Evolutionary conservation across 768 basidiomycete genomes (phyloP).

Genomic region (Asterophora parasitica): DNA sequence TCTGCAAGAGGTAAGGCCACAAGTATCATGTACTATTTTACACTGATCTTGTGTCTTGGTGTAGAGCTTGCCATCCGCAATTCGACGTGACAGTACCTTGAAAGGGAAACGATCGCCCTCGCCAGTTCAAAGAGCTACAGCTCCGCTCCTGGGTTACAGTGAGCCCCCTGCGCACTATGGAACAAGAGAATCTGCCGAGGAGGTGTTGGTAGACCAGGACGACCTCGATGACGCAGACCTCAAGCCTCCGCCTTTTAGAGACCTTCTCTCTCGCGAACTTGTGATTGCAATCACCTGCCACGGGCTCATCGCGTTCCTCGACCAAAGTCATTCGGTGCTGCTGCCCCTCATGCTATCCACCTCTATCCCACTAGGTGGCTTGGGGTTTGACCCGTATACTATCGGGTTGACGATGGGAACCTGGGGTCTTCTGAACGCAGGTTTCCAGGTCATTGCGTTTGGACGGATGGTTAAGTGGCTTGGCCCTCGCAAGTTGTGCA

Average conservation of each 20-base stretch:
- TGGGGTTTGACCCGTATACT: slow-evolving; percentile 33
- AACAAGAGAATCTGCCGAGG: slow-evolving; percentile 6
- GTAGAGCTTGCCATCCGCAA: slow-evolving; percentile 16
- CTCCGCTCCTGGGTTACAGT: background rate
- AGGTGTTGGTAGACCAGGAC: slow-evolving; percentile 21
- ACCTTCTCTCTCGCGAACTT: slow-evolving; percentile 25
- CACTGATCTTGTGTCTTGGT: background rate
- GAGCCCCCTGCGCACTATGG: slow-evolving; percentile 1
- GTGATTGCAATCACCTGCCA: slow-evolving; percentile 38
- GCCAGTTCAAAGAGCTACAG: background rate
- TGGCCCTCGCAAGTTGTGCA: slow-evolving; percentile 33
- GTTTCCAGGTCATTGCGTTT: slow-evolving; percentile 30
- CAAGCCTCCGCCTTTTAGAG: slow-evolving; percentile 19
- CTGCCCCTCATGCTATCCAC: slow-evolving; percentile 42
- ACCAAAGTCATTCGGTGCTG: slow-evolving; percentile 34
- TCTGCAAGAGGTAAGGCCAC: slow-evolving; percentile 23
- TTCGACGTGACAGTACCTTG: background rate
- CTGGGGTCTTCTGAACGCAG: slow-evolving; percentile 33
- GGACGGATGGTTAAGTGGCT: slow-evolving; percentile 26
- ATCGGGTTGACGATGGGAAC: slow-evolving; percentile 37
- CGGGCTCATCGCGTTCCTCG: slow-evolving; percentile 35
- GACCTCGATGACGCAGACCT: slow-evolving; percentile 9
- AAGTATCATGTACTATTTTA: background rate
- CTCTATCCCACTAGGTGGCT: slow-evolving; percentile 38
- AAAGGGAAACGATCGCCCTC: slow-evolving; percentile 1